Evolutionary conservation across 225 moss, liverwort and hornwort genomes (phyloP), one percentile per base, ranked within the genome.

Genomic region (Antitrichia curtipendula): DNA sequence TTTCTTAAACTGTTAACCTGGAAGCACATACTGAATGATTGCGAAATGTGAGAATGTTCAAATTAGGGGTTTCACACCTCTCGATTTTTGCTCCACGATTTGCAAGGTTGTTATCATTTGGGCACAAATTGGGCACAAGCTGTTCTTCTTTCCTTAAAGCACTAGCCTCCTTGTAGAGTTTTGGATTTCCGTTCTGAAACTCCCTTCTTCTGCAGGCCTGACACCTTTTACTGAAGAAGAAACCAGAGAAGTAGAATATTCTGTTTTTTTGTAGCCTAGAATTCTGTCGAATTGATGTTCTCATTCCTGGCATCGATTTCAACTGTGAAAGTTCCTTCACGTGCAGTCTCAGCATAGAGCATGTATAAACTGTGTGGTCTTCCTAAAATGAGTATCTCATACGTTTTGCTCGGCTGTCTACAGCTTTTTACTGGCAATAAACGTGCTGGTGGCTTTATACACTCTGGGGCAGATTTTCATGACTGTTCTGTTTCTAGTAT

Each of bases 351-450:
- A 27, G 45, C 64, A 36, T 36, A 57, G 25, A 29, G 52, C 65
- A 41, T 36, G 13, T 40, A 58, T 32, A 64, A 38, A 28, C 21
- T 75, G 43, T 60, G 36, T 83, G 50, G 45, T 63, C 79, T 68
- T 52, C n/a, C 18, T 34, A 64, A n/a, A 86, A 59, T 23, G 73
- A 86, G 81, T 52, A 43, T 29, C 75, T 79, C 53, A 88, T 12
- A 40, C 40, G 4, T 20, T 57, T 58, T 80, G 16, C 58, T 89
- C 54, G 78, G 50, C 62, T 90, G 53, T 58, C 70, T 84, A 50
- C 93, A 93, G 93, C 78, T 93, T 91, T 58, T 83, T 94, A 69
- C 75, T 94, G 85, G 92, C 93, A 76, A 62, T 81, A 27, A 94
- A 94, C 66, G 93, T 94, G 85, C 82, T 92, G 83, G 92, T 92